Evolutionary conservation across 768 basidiomycete genomes (phyloP).

Genomic region (Sporobolomyces phaffii): DNA sequence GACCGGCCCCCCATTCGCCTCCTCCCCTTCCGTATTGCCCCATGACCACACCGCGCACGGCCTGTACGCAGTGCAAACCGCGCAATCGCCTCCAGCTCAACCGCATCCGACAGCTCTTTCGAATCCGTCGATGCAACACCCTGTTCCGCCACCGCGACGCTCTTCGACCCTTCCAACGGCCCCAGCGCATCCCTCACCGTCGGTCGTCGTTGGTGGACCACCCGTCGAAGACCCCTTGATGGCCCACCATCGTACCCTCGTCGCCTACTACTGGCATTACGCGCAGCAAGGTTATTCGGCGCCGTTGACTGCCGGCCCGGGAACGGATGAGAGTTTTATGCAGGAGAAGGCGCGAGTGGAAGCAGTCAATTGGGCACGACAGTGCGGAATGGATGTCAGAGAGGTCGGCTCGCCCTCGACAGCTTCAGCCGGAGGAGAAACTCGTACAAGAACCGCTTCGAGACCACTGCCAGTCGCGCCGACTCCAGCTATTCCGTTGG

Average conservation of each 20-base stretch:
- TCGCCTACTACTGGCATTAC: slow-evolving; percentile 28
- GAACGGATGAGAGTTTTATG: neutral
- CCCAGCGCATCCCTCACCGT: too few species aligned
- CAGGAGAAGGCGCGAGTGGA: slow-evolving; percentile 20
- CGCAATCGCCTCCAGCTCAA: neutral
- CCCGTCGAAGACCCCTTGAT: neutral
- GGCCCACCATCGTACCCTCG: slow-evolving; percentile 26
- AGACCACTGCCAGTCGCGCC: neutral
- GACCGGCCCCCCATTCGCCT: neutral
- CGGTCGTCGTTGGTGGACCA: neutral
- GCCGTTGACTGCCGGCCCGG: neutral
- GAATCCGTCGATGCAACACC: neutral
- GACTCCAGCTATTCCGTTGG: neutral
- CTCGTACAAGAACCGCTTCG: neutral
- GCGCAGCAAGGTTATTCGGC: slow-evolving; percentile 20
- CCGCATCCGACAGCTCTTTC: neutral
- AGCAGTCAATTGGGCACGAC: slow-evolving; percentile 27
- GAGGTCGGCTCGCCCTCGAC: neutral
- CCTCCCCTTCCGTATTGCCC: too few species aligned
- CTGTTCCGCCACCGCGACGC: neutral
- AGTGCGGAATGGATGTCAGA: slow-evolving; percentile 2
- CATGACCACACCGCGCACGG: too few species aligned
- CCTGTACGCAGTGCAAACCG: too few species aligned
- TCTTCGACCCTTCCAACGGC: neutral
- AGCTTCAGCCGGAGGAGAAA: neutral